Percentiles rank a stretch among this genome's conserved stretches.
These are phyloP conservation scores for Podospora tetraspora DNA, from an alignment of 495 filamentous ascomycete species.

Conservation along the genomic window DNA sequence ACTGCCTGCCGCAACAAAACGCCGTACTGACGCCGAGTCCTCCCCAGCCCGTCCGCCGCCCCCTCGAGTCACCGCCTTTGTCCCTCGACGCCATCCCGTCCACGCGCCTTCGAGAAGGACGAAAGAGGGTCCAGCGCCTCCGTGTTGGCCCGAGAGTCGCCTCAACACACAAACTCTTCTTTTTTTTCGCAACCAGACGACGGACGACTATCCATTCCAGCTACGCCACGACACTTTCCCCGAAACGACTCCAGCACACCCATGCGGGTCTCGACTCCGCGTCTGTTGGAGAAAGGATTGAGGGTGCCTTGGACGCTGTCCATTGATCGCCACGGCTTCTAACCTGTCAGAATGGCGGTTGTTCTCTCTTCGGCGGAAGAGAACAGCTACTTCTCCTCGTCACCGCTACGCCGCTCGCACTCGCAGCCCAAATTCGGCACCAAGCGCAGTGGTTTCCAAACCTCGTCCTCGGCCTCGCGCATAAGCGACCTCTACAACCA, in stretches of 20 bases:
- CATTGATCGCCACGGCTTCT: constrained; percentile 18
- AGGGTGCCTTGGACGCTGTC: constrained; percentile 28
- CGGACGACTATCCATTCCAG: constrained; percentile 1
- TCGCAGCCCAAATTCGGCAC: constrained; percentile 43
- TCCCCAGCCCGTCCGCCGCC: constrained; percentile 3
- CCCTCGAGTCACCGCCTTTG: constrained; percentile 22
- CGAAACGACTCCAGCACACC: constrained; percentile 7
- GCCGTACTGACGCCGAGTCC: constrained; percentile 7
- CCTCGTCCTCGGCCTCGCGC: constrained; percentile 40
- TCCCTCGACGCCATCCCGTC: constrained; percentile 17
- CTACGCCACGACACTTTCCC: not conserved
- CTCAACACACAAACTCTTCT: not conserved
- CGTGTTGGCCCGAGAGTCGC: not conserved
- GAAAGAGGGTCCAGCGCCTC: constrained; percentile 6
- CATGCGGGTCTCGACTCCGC: constrained; percentile 24
- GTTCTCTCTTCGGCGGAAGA: constrained; percentile 41
- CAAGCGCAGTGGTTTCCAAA: constrained; percentile 33
- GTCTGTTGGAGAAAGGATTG: constrained; percentile 29
- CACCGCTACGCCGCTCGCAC: constrained; percentile 43
- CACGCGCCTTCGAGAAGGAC: constrained; percentile 7
- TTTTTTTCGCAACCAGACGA: not conserved
- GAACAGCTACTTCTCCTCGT: constrained; percentile 38
- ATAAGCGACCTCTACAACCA: constrained; percentile 36
- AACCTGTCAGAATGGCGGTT: constrained; percentile 38
- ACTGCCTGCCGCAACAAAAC: constrained; percentile 9